Evolutionary conservation across 495 filamentous ascomycete genomes (phyloP), one percentile per base, ranked within the genome.

Genomic region (Hyphodiscus hymeniophilus): DNA sequence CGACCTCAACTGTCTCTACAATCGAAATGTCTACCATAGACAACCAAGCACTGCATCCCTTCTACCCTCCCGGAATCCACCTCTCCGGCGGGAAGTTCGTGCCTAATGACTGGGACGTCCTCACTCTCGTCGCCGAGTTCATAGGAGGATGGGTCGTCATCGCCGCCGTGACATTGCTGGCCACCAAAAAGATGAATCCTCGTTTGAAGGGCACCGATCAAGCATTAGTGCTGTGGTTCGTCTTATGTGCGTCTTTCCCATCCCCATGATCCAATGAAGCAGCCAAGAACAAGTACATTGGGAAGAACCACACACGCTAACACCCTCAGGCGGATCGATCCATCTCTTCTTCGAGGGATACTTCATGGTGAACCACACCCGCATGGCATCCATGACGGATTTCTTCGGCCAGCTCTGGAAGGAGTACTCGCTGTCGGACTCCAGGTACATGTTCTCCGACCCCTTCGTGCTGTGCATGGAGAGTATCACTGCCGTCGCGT

Each of bases 381-480:
- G 51, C 42, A 70, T 81, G 60, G 68, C 62, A 23, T 52, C 58
- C 31, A 62, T 54, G 46, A 62, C 62, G 47, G 65, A 69, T 42
- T 38, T 79, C n/a, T 72, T 79, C 39, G 77, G 71, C 0, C 74
- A 81, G 60, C 59, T 80, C 20, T 81, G 77, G 77, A 81, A 79
- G 49, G 77, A 80, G 55, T 81, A 80, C 62, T 64, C 76, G 5
- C 57, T 72, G 16, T 74, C 73, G 0, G 77, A 81, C 53, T 77
- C 73, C 18, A 68, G 77, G 15, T 81, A 81, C 49, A 60, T 80
- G 47, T 71, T 69, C 0, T 60, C 66, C 7, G 70, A 81, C 56
- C 45, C 67, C 6, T 73, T 76, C 39, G 72, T 75, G 0, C 59
- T 79, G 8, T 75, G 68, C 58, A 75, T 77, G 66, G 77, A 81